Conservation (phyloP, 2,329 filamentous ascomycete species). For the Magnaporthiopsis rhizophila region DNA sequence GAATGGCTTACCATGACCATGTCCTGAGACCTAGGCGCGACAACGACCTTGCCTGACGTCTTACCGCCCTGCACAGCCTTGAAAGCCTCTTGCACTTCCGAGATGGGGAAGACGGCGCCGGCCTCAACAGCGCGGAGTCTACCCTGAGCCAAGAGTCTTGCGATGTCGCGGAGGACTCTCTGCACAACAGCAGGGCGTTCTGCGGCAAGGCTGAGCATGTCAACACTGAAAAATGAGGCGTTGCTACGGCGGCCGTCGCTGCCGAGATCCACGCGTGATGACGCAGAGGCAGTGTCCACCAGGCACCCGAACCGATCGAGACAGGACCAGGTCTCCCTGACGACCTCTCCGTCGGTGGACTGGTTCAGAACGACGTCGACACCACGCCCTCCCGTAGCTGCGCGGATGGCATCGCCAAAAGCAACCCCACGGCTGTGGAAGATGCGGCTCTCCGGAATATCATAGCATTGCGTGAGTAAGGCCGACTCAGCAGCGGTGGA, state of each 20-base stretch:
- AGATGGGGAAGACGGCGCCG: slow-evolving; percentile 26
- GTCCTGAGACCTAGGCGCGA: slow-evolving; percentile 31
- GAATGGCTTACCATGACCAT: slow-evolving; percentile 26
- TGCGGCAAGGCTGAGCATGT: slow-evolving; percentile 33
- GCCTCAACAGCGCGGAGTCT: slow-evolving; percentile 28
- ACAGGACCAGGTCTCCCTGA: slow-evolving; percentile 23
- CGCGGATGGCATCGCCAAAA: slow-evolving; percentile 19
- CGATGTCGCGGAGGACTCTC: slow-evolving; percentile 29
- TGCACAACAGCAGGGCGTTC: slow-evolving; percentile 33
- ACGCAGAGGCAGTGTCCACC: slow-evolving; percentile 25
- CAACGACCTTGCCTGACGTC: slow-evolving; percentile 33
- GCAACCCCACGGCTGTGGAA: slow-evolving; percentile 20
- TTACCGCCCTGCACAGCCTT: slow-evolving; percentile 27
- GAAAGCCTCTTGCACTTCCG: slow-evolving; percentile 28
- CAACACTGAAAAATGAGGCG: slow-evolving; percentile 30
- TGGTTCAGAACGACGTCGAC: slow-evolving; percentile 24
- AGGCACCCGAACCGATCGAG: slow-evolving; percentile 25
- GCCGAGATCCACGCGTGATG: slow-evolving; percentile 32
- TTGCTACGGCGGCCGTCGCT: slow-evolving; percentile 33
- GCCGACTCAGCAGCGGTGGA: slow-evolving; percentile 19
- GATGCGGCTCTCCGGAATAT: slow-evolving; percentile 21
- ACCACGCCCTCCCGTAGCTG: slow-evolving; percentile 18
- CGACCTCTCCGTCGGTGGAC: slow-evolving; percentile 20
- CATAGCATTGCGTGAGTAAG: slow-evolving; percentile 19
- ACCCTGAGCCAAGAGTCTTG: slow-evolving; percentile 24